Evolutionary conservation across 106 monocot species (phyloP), one percentile per base, ranked within the genome.

Genomic region (Iris macrosiphon): DNA sequence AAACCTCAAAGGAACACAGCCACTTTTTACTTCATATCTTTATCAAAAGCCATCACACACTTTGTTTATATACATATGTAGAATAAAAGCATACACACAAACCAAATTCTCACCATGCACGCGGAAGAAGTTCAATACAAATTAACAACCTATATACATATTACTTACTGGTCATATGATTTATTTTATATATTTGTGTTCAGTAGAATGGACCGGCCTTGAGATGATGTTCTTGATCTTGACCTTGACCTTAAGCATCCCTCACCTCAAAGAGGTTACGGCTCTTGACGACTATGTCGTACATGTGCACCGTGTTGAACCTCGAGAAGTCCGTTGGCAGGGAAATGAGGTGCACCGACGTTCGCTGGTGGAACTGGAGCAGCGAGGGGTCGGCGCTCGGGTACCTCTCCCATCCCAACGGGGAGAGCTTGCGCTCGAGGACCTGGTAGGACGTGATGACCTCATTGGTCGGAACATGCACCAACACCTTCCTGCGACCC

Each of bases 181-280:
- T n/a, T n/a, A n/a, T n/a, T n/a, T n/a, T n/a, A n/a, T n/a, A n/a
- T n/a, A n/a, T n/a, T n/a, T n/a, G n/a, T n/a, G n/a, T n/a, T n/a
- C n/a, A n/a, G n/a, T n/a, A n/a, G n/a, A n/a, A n/a, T n/a, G n/a
- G n/a, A n/a, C n/a, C n/a, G n/a, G n/a, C n/a, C n/a, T n/a, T n/a
- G n/a, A n/a, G n/a, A n/a, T n/a, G n/a, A n/a, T 41, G 39, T 7
- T 39, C 1, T 7, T 41, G 4, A 16, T 41, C 16, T 16, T 41
- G 12, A 16, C 12, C 12, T 13, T 13, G 40, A 41, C 2, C 12
- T 41, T 41, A 55, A 46, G 51, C 68, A 42, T 88, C 83, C 16
- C 79, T 68, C 49, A 88, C 88, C 75, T 83, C 79, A 35, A 88
- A 88, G 44, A 73, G 59, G 54, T 88, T 83, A 25, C 88, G 71